These are phyloP conservation scores for Mimosa bimucronata DNA, from an alignment of 306 rosid species.

Conservation along the genomic window DNA sequence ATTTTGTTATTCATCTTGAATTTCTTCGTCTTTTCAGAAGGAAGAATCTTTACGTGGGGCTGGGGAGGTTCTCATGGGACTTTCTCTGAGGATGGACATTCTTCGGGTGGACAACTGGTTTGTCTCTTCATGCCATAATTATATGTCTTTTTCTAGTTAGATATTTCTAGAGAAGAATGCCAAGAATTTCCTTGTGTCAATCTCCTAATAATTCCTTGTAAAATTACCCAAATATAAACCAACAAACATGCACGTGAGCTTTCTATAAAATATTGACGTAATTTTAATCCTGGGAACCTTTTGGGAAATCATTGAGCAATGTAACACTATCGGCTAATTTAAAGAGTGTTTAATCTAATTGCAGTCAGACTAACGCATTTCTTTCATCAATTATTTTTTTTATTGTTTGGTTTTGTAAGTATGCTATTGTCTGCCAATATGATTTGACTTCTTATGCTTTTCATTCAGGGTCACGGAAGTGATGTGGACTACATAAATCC, in stretches of 20 bases:
- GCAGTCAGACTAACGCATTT: conserved; percentile 16
- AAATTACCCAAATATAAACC: conserved; percentile 11
- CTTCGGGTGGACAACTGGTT: conserved; percentile 97
- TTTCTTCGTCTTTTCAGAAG: conserved; percentile 56
- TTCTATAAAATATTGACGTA: conserved; percentile 14
- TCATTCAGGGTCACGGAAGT: conserved; percentile 80
- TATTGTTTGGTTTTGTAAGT: background rate
- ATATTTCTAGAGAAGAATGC: conserved; percentile 3
- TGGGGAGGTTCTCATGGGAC: conserved; percentile 99
- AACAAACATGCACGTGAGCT: background rate
- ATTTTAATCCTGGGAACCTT: background rate
- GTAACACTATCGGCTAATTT: background rate
- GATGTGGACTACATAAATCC: conserved; percentile 85
- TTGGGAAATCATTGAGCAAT: background rate
- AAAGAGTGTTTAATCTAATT: conserved; percentile 12
- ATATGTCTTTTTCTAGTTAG: conserved; percentile 17
- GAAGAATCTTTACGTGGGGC: conserved; percentile 91
- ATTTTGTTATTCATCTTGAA: conserved; percentile 26
- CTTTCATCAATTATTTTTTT: conserved; percentile 8
- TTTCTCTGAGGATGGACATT: conserved; percentile 78
- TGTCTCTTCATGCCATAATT: conserved; percentile 43
- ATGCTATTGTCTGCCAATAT: conserved; percentile 21
- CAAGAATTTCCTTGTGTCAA: conserved; percentile 14
- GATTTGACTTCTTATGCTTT: conserved; percentile 34
- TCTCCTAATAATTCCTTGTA: background rate